Conservation (phyloP, 176 grass and related monocot species). For the Tillandsia leiboldiana region DNA sequence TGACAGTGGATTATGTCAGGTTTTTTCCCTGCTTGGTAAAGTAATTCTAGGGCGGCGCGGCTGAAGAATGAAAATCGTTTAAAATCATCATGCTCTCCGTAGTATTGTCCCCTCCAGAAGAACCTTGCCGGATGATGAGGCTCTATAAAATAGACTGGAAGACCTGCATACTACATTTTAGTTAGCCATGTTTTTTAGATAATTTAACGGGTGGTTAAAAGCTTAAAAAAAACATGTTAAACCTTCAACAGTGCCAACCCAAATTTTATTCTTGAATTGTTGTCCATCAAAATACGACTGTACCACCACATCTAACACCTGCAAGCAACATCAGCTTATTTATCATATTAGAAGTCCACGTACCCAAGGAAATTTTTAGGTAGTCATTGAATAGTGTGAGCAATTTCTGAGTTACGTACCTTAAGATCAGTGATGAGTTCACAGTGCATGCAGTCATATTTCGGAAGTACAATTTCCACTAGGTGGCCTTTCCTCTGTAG, state of each 20-base stretch:
- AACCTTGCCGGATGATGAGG: conserved; percentile 82
- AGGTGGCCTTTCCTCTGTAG: conserved; percentile 69
- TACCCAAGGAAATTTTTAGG: conserved; percentile 7
- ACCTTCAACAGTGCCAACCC: conserved; percentile 96
- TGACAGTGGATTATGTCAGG: conserved; percentile 97
- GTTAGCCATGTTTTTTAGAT: conserved; percentile 7
- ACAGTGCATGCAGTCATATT: conserved; percentile 93
- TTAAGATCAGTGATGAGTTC: conserved; percentile 62
- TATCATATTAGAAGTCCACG: conserved; percentile 8
- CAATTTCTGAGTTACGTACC: conserved; percentile 33
- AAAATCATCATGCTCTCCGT: conserved; percentile 92
- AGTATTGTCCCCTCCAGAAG: conserved; percentile 79
- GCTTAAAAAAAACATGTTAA: background rate
- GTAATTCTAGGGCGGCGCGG: conserved; percentile 76
- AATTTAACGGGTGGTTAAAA: background rate
- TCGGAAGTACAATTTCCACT: conserved; percentile 90
- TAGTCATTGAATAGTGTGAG: background rate
- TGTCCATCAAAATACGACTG: conserved; percentile 87
- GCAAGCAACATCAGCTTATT: conserved; percentile 14
- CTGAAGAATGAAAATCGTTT: conserved; percentile 90
- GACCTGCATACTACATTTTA: conserved; percentile 47
- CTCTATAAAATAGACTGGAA: conserved; percentile 95
- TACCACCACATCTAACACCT: conserved; percentile 65
- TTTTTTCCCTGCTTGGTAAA: conserved; percentile 68
- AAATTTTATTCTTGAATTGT: conserved; percentile 86